Conservation (phyloP, 495 filamentous ascomycete genomes). For the Pyrenula massariospora region DNA sequence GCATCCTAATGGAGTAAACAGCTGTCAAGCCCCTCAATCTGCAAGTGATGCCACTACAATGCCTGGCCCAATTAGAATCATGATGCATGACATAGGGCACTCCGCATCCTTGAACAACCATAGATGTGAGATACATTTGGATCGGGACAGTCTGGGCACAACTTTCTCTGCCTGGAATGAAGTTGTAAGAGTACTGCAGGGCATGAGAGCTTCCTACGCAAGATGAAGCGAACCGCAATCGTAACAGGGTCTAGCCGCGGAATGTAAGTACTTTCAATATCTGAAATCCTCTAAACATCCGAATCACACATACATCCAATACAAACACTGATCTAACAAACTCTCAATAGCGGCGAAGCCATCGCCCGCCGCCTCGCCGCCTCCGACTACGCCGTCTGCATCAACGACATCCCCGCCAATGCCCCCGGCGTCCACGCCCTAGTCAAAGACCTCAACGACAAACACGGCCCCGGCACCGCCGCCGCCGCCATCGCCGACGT, state of each 20-base stretch:
- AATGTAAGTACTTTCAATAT: slow-evolving; percentile 24
- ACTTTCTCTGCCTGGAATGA: no score
- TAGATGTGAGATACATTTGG: no score
- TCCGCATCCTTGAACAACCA: no score
- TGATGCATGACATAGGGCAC: no score
- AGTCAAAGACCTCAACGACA: slow-evolving; percentile 32
- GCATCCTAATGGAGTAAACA: no score
- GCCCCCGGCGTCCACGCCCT: slow-evolving; percentile 31
- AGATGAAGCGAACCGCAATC: slow-evolving; percentile 29
- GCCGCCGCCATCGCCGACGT: slow-evolving; percentile 41
- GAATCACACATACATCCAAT: not conserved
- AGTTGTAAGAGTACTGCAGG: no score
- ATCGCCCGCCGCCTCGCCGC: slow-evolving; percentile 46
- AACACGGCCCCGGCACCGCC: slow-evolving; percentile 24
- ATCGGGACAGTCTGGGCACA: no score
- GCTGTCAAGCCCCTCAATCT: no score
- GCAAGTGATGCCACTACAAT: no score
- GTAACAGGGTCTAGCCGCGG: slow-evolving; percentile 46
- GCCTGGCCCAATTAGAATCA: no score
- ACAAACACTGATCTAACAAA: no score
- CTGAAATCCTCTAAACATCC: not conserved
- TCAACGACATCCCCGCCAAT: slow-evolving; percentile 44
- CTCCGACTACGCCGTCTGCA: slow-evolving; percentile 48
- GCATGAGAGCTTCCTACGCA: not conserved
- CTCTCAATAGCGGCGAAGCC: slow-evolving; percentile 44